Conservation (phyloP, 2,329 filamentous ascomycete genomes). For the Periconia sp. region DNA sequence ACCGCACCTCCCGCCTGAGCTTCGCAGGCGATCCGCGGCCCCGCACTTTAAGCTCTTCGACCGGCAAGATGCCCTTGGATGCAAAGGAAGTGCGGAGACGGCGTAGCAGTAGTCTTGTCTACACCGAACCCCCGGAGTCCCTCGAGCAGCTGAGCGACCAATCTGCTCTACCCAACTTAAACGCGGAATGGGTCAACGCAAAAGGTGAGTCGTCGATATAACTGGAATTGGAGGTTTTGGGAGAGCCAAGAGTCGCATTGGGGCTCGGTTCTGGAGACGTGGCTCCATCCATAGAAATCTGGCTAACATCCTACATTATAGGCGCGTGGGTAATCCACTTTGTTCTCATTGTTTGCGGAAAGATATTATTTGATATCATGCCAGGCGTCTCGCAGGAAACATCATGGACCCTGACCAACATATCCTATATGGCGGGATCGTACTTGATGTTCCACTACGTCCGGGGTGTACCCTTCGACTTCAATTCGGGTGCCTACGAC, state of each 20-base stretch:
- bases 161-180: slow-evolving; percentile 90
- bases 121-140: slow-evolving; percentile 95
- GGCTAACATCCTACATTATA: slow-evolving; percentile 48
- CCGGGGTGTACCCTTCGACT: slow-evolving; percentile 96
- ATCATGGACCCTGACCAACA: slow-evolving; percentile 98
- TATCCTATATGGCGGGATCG: slow-evolving; percentile 98
- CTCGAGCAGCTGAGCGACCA: slow-evolving; percentile 98
- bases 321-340: slow-evolving; percentile 98
- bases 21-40: slow-evolving; percentile 80
- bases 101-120: slow-evolving; percentile 97
- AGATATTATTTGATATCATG: slow-evolving; percentile 96
- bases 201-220: slow-evolving; percentile 72
- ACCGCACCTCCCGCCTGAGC: slow-evolving; percentile 77
- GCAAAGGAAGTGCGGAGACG: slow-evolving; percentile 75
- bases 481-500: slow-evolving; percentile 97
- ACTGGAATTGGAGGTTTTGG: neutral
- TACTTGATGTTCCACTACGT: slow-evolving; percentile 99
- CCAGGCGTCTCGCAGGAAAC: slow-evolving; percentile 97
- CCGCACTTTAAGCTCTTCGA: slow-evolving; percentile 35
- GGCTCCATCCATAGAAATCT: slow-evolving; percentile 1
- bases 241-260: neutral
- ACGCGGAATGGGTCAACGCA: slow-evolving; percentile 98
- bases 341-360: slow-evolving; percentile 87
- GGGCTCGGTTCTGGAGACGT: neutral
- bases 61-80: slow-evolving; percentile 42